Evolutionary conservation across 1,284 basidiomycete species (phyloP), one percentile per base, ranked within the genome.

Genomic region (Cryptococcus depauperatus): DNA sequence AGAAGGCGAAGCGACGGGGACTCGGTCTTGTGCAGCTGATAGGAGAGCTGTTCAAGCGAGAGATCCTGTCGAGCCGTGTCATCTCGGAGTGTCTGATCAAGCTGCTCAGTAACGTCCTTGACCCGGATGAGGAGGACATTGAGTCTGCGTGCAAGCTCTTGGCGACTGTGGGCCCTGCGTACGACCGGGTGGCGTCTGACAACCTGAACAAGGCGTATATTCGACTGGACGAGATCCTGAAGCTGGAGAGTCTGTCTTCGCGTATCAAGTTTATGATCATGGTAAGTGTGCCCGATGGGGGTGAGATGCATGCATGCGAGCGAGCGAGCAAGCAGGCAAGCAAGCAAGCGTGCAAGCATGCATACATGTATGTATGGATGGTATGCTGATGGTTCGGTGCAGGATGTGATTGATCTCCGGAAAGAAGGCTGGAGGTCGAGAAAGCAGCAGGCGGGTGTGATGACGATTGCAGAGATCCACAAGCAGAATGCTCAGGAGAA

Each of bases 71-170:
- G 35, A 86, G 89, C 71, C 81, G 85, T 56, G 92, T 95, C 73
- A 96, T 98, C 83, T 85, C 92, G 72, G 83, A 88, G 66, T 97
- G 92, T 75, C 82, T 97, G 66, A 87, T 90, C 78, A 90, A 91
- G 72, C 78, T 97, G 8, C 77, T 97, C 21, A 45, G 37, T 37
- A 32, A 45, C 27, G 84, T 92, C 48, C 83, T 88, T 50, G 86
- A 88, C 62, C 92, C 92, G 1, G 90, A 96, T 66, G 93, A 97
- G 72, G 93, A 96, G 73, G 91, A 97, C 66, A 86, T 97, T 56
- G 93, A 97, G 76, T 89, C 84, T 40, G 79, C 96, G 52, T 95
- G 89, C 77, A 90, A 91, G 71, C 78, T 97, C 44, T 73, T 97
- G 50, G 79, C 83, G 34, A 97, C 91, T 6, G 87, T 96, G 47